Evolutionary conservation across 2,329 filamentous ascomycete species (phyloP), one percentile per base, ranked within the genome.

Genomic region (Penicillium sp.): DNA sequence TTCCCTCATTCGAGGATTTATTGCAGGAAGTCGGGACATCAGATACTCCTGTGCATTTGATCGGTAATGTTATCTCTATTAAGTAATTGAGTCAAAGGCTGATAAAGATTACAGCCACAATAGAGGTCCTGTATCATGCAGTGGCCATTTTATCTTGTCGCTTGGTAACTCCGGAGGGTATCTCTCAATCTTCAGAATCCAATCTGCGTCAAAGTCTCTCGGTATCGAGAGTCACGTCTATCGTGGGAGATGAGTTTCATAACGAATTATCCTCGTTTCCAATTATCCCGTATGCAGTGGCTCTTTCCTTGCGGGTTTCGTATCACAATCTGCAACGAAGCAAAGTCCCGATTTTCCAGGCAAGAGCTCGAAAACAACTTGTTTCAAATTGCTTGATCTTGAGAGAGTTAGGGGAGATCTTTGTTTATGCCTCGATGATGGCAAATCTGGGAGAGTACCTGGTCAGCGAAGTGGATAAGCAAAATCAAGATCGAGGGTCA

Each of bases 211-310:
- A 53, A 27, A 47, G 43, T 22, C 31, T 53, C 22, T 53, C 51
- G 22, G 51, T 44, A 39, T 35, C 21, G 21, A 53, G 43, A 39
- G 43, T 53, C 7, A 53, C 51, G 3, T 53, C 31, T 21, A 53
- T 53, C 11, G 51, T 53, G 2, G 51, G 51, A 27, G 51, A 53
- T 19, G 51, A 53, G 22, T 47, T 53, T n/a, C 43, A 47, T 16
- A 47, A 47, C 13, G 21, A 53, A 16, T 29, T 53, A 27, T 39
- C 39, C n/a, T 47, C 26, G 8, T 47, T 39, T 33, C 48, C 48
- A 14, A 42, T 50, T 8, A 27, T 50, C 13, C 48, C 48, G 3
- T 50, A 50, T 29, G 31, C 48, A 14, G 48, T 50, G 33, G 48
- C 48, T 42, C 22, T 50, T 7, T 50, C 48, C 16, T 27, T 50